Evolutionary conservation across 169 alveolate species (phyloP), one percentile per base, ranked within the genome.

Genomic region (Babesia caballi): DNA sequence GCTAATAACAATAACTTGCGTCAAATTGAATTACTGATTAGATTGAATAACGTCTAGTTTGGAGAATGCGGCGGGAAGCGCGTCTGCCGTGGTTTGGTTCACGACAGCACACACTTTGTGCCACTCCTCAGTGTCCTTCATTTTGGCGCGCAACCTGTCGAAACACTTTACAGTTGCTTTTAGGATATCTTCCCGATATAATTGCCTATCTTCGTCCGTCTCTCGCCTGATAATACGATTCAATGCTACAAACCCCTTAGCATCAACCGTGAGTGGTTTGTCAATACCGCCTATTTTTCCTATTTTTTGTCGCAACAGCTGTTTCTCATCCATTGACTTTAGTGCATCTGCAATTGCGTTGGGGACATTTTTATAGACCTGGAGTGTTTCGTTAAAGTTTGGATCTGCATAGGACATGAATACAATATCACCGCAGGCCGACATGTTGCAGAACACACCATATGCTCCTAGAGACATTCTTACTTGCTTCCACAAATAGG

Each of bases 401-500:
- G 88, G 88, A 81, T 81, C 88, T 0, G 88, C 88, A 50, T 63
- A 81, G 15, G 84, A 70, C 78, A 71, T 66, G 27, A 81, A 69
- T 33, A 70, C 51, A 27, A 81, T 40, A 47, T 81, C 77, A 11
- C 88, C 88, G n/a, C 83, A 66, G 59, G 56, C 7, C 3, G 78
- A 44, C 38, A 81, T 12, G 40, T 51, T 41, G 12, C 89, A 85
- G 63, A 51, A 76, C 25, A 84, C 94, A 38, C 91, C 90, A 59
- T 89, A 89, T 0, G 94, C 94, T 1, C 94, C 94, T 58, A 82
- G 63, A 4, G 85, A 40, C 52, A 81, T 85, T 70, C 94, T 77
- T 17, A 89, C 85, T 23, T 73, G 83, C 46, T 76, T 84, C 91
- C 90, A 89, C 56, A 89, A 59, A 61, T 84, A 82, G 7, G 85